Percentiles rank a stretch among this genome's conserved stretches.
phyloP scores from a whole-genome alignment of 108 stramenopile species.

The Nitzschia palea region DNA sequence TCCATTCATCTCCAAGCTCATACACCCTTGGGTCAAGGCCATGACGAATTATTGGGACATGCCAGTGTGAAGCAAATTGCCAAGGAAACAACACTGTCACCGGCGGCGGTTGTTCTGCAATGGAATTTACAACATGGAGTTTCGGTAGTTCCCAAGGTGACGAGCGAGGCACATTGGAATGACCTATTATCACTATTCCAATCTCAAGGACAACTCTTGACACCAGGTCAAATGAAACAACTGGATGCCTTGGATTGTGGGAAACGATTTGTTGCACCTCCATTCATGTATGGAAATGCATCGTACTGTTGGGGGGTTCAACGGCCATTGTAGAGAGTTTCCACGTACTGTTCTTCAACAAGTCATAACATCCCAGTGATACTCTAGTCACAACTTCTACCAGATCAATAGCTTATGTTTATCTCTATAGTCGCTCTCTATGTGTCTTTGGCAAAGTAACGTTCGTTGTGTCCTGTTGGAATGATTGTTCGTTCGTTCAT shows the following conservation, averaged over 20 bases:
- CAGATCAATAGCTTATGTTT: too few relatives aligned
- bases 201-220: constrained; percentile 21
- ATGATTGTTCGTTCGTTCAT: too few relatives aligned
- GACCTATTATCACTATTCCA: constrained; percentile 41
- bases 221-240: constrained; percentile 53
- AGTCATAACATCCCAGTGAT: too few relatives aligned
- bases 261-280: constrained; percentile 71
- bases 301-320: constrained; percentile 54
- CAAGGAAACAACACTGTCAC: constrained; percentile 37
- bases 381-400: too few relatives aligned
- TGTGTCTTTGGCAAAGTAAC: too few relatives aligned
- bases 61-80: constrained; percentile 13
- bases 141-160: constrained; percentile 58
- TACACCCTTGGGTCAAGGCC: constrained; percentile 58
- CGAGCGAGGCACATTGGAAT: constrained; percentile 37
- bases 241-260: constrained; percentile 42
- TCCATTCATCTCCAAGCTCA: constrained; percentile 69
- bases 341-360: too few relatives aligned
- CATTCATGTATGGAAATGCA: constrained; percentile 68
- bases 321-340: not conserved
- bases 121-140: constrained; percentile 82
- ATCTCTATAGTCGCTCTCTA: too few relatives aligned
- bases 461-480: too few relatives aligned
- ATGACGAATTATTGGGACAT: constrained; percentile 25
- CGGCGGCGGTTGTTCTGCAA: constrained; percentile 59